Base-by-base conservation (phyloP, 495 filamentous ascomycete genomes). In the Aspergillus nanangensis region DNA sequence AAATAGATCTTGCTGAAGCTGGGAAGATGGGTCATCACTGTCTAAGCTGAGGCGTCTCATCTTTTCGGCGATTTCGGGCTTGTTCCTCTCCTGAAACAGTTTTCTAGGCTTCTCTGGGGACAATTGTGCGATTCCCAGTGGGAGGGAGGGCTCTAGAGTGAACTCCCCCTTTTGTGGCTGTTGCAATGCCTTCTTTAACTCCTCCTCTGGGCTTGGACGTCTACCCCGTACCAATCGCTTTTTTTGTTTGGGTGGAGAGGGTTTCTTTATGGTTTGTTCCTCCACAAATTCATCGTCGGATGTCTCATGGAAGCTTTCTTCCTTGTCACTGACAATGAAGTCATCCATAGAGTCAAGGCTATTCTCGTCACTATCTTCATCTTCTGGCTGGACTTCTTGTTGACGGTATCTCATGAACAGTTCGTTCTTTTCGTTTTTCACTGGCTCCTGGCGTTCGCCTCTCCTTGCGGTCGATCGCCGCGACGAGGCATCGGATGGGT, bases 241-340 rank as follows among this genome's bases (percentile, higher is more conserved):
- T 29, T 62, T 60, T 19, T 55, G 43, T 22, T 48, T 44, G 24
- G 59, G 59, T 11, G 63, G 57, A 5, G 68, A 52, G 25, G 60
- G 48, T 20, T 56, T 50, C 19, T 48, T 48, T 31, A 50, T 47
- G n/a, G 40, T 31, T 32, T 56, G 50, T 41, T 66, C 59, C 8
- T 61, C 51, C 14, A 61, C 63, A 39, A 60, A 53, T 40, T 71
- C 63, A 44, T 56, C 54, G 18, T 58, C 57, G 5, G 67, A 65
- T 44, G 57, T 60, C 34, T 67, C 65, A 49, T 69, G 52, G 35
- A 54, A 72, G 44, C 69, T 75, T 17, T 72, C 69, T 4, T 72
- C 67, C 50, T 72, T 62, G 48, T 75, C 71, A 38, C 70, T 72
- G 40, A 72, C 71, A 55, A 75, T 64, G 41, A 73, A 75, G 35